These are phyloP conservation scores for Pseudocercospora eumusae DNA, from an alignment of 2,329 filamentous ascomycete genomes.

Conservation along the genomic window DNA sequence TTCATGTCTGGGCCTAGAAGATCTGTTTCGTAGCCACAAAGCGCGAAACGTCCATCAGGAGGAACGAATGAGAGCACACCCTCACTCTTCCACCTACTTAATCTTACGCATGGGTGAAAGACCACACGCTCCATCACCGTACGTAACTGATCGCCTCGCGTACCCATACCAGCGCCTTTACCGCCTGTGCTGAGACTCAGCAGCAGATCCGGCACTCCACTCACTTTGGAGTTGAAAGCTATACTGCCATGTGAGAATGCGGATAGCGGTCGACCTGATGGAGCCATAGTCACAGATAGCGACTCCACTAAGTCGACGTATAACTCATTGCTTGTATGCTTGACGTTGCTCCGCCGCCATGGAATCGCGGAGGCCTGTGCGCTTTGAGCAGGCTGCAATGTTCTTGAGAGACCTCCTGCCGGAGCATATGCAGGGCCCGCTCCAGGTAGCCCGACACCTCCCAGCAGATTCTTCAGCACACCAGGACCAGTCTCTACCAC, in stretches of 20 bases:
- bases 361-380: conserved; percentile 61
- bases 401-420: conserved; percentile 21
- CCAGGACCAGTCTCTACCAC: conserved; percentile 83
- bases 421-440: conserved; percentile 32
- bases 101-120: conserved; percentile 91
- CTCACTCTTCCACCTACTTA: conserved; percentile 84
- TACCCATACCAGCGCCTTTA: conserved; percentile 72
- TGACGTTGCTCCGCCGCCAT: conserved; percentile 88
- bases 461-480: conserved; percentile 83
- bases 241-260: conserved; percentile 90
- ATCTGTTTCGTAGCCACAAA: conserved; percentile 93
- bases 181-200: conserved; percentile 78
- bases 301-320: conserved; percentile 96
- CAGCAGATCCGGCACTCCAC: conserved; percentile 87
- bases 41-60: conserved; percentile 88
- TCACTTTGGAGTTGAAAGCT: conserved; percentile 92
- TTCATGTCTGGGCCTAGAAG: conserved; percentile 68
- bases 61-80: conserved; percentile 95
- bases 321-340: conserved; percentile 94
- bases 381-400: conserved; percentile 29
- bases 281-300: conserved; percentile 81
- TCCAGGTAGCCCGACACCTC: conserved; percentile 79
- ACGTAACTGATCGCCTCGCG: conserved; percentile 43
- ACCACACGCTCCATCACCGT: conserved; percentile 79
- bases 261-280: conserved; percentile 81